phyloP scores from a whole-genome alignment of 2,329 filamentous ascomycete genomes.

The Aspergillus niger region DNA sequence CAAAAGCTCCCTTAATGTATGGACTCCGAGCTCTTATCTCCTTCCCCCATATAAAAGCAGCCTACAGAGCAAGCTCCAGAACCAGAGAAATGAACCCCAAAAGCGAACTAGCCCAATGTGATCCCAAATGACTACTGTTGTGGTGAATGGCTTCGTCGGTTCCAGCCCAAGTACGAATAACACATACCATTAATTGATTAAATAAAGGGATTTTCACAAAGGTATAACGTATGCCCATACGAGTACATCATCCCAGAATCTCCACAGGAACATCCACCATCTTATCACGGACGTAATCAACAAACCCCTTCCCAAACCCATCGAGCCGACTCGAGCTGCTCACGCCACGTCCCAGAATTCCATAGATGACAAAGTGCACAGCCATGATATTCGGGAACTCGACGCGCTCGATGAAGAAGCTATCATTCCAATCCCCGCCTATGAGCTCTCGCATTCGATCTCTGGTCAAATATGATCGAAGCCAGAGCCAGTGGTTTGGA shows the following conservation, averaged over 20 bases:
- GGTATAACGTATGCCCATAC: no score
- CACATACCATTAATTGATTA: no score
- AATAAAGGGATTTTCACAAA: no score
- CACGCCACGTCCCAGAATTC: slow-evolving; percentile 48
- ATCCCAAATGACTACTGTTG: no score
- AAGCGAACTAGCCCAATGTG: no score
- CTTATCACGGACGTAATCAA: slow-evolving; percentile 52
- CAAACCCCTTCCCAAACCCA: slow-evolving; percentile 56
- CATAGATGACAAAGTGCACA: slow-evolving; percentile 56
- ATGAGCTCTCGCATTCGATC: slow-evolving; percentile 43
- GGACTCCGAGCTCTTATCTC: no score
- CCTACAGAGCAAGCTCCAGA: no score
- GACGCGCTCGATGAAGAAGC: slow-evolving; percentile 49
- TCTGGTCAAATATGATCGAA: slow-evolving; percentile 45
- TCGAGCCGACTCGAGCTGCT: slow-evolving; percentile 54
- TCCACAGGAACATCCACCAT: slow-evolving; percentile 44
- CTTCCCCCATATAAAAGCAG: no score
- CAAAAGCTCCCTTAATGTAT: no score
- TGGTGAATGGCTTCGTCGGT: no score
- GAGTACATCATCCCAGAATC: neutral
- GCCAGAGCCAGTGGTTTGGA: slow-evolving; percentile 35
- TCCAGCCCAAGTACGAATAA: no score
- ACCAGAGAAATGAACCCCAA: no score
- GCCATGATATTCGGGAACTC: slow-evolving; percentile 50
- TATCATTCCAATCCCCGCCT: slow-evolving; percentile 49